These are phyloP conservation scores for Penicillium waksmanii DNA, from an alignment of 495 filamentous ascomycete genomes.

Conservation along the genomic window DNA sequence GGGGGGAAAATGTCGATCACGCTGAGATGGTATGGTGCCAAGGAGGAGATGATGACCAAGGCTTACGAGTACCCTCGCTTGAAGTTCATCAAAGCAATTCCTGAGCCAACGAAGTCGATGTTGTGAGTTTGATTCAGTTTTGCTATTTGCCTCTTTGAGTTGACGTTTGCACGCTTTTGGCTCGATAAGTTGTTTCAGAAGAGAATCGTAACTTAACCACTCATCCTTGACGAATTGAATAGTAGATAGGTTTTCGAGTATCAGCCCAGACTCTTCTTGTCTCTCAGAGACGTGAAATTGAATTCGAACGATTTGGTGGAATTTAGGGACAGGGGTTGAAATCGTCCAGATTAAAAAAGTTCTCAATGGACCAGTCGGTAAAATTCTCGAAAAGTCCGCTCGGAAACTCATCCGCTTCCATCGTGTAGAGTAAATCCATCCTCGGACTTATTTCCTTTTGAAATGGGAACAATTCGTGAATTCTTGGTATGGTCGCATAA, in stretches of 20 bases:
- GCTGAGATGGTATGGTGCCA: constrained; percentile 3
- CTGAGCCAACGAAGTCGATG: not conserved
- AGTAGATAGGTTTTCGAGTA: no score
- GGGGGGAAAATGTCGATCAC: constrained; percentile 1
- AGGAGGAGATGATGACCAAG: constrained; percentile 5
- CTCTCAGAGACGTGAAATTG: not conserved
- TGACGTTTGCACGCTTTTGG: not conserved
- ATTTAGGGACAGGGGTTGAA: not conserved
- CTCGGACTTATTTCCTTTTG: not conserved
- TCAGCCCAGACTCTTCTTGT: not conserved
- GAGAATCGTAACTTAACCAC: no score
- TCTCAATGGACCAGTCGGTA: not conserved
- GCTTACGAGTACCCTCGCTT: constrained; percentile 2
- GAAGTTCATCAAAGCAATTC: not conserved
- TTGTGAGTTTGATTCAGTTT: not conserved
- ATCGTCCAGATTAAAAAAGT: not conserved
- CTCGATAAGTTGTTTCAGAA: not conserved
- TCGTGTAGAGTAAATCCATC: not conserved
- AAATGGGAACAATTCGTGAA: not conserved
- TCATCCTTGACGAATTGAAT: no score
- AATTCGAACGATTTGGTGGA: not conserved
- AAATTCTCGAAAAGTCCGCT: not conserved
- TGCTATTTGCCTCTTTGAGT: not conserved
- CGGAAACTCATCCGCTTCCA: not conserved
- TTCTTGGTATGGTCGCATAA: not conserved